Evolutionary conservation across 208 protist genomes (phyloP), one percentile per base, ranked within the genome.

Genomic region (Acanthamoeba polyphaga): DNA sequence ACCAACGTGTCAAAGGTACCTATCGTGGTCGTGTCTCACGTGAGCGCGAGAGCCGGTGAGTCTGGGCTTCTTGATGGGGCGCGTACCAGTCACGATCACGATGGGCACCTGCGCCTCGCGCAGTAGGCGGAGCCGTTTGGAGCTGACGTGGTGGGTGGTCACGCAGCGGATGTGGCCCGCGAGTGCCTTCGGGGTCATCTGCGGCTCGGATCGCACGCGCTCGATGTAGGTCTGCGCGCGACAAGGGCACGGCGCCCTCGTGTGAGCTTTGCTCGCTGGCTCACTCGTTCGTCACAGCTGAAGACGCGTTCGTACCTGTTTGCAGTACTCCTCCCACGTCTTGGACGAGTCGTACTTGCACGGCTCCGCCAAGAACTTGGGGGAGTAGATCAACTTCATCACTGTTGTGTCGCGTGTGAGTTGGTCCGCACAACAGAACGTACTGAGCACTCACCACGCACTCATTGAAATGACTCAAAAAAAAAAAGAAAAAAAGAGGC

Each of bases 51-150:
- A 74, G 29, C 10, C 24, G 66, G 24, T 22, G 66, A 32, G 55
- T 13, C 0, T 13, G 19, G 55, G 55, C 19, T 13, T 32, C n/a
- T n/a, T n/a, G 24, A 9, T 74, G 66, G 24, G 1, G 32, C 17
- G 66, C 66, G 66, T 74, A 60, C 76, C 82, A 19, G 82, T 90
- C 53, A 90, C 66, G 82, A 90, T 90, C 3, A 90, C 13, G 53
- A 68, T 90, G 53, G 82, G 82, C 55, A 90, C 82, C 15, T n/a
- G 19, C 53, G 53, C 19, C 5, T 90, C 58, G 15, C 58, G 82
- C 3, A 90, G 74, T 38, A 32, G 19, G 22, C 24, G 34, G 12
- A 82, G 22, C 1, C 74, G 74, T 15, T 82, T 60, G 51, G 17
- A 17, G n/a, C 17, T 49, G 17, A 90, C 53, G 12, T 13, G 53